These are phyloP conservation scores for Penicillium janthinellum DNA, from an alignment of 2,329 filamentous ascomycete genomes.

Conservation along the genomic window DNA sequence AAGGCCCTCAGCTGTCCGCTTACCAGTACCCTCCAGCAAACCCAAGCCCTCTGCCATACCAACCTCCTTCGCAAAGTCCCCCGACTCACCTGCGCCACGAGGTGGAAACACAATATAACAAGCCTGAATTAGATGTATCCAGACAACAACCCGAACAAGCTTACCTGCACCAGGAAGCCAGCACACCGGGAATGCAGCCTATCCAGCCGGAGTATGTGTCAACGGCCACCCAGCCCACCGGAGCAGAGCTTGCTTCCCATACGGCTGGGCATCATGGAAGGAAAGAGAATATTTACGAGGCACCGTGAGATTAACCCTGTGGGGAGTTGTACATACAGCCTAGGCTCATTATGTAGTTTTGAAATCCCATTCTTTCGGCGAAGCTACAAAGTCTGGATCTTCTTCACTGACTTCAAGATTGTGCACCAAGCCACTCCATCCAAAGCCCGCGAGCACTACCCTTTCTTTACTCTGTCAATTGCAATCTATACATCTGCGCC, in stretches of 20 bases:
- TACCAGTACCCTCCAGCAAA: background rate
- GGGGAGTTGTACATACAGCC: background rate
- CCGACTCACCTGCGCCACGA: background rate
- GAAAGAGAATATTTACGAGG: background rate
- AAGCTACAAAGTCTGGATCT: background rate
- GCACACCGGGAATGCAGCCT: background rate
- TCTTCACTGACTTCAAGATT: no score
- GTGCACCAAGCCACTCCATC: no score
- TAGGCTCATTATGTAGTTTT: background rate
- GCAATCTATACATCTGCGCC: no score
- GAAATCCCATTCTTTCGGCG: background rate
- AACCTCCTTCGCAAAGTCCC: background rate
- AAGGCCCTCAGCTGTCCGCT: background rate
- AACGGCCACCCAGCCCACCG: background rate
- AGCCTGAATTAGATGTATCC: background rate
- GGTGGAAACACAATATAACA: background rate
- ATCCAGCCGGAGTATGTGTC: background rate
- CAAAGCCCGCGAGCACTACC: no score
- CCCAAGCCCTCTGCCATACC: background rate
- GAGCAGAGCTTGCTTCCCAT: background rate
- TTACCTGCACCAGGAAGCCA: background rate
- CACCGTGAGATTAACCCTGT: background rate
- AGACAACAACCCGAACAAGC: background rate
- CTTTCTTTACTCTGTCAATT: no score
- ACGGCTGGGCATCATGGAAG: background rate